These are phyloP conservation scores for Mycena maculata DNA, from an alignment of 768 basidiomycete genomes.

Conservation along the genomic window DNA sequence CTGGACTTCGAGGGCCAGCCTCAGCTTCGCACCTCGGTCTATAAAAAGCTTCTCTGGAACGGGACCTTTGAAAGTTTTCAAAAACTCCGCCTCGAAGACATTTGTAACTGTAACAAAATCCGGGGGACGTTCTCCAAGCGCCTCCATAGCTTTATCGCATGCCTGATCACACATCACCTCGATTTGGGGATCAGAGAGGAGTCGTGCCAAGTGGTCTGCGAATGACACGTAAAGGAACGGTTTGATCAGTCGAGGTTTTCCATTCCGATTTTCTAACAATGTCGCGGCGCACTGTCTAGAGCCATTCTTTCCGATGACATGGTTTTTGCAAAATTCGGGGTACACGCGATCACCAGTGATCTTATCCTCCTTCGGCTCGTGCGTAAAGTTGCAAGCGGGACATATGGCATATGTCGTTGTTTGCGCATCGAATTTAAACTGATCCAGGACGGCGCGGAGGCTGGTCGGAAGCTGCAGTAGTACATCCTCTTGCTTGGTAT, in stretches of 20 bases:
- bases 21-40: slow-evolving; percentile 23
- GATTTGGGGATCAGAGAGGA: slow-evolving; percentile 25
- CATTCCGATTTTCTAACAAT: slow-evolving; percentile 3
- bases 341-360: neutral
- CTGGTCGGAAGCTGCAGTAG: slow-evolving; percentile 33
- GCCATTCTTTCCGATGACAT: neutral
- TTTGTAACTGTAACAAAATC: slow-evolving; percentile 14
- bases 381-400: slow-evolving; percentile 11
- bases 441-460: slow-evolving; percentile 13
- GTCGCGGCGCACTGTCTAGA: neutral
- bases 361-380: neutral
- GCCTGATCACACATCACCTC: slow-evolving; percentile 4
- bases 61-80: slow-evolving; percentile 3
- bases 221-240: slow-evolving; percentile 30
- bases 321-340: neutral
- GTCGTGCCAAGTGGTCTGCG: slow-evolving; percentile 28
- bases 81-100: slow-evolving; percentile 36
- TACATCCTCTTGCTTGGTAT: slow-evolving; percentile 5
- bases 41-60: slow-evolving; percentile 30
- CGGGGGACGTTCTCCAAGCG: slow-evolving; percentile 6
- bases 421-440: no score
- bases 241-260: slow-evolving; percentile 25
- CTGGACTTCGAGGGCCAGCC: slow-evolving; percentile 35
- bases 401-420: no score
- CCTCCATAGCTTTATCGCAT: slow-evolving; percentile 13